Conservation (phyloP, 768 basidiomycete species). For the Leccinum sublutescens region DNA sequence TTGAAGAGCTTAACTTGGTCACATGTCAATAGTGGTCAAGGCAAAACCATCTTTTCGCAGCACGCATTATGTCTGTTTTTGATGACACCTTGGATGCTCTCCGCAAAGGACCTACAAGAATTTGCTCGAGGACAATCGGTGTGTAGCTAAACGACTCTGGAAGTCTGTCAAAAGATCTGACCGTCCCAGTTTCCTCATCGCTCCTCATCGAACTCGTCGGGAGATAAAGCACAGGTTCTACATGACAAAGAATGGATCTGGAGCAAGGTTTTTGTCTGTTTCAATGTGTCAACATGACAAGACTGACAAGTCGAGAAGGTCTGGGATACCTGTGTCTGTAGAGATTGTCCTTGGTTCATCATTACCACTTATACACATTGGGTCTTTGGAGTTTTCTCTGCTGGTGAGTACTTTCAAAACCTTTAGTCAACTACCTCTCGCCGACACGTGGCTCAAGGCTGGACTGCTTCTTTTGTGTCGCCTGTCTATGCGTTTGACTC, state of each 20-base stretch:
- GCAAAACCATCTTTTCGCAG: constrained; percentile 10
- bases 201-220: constrained; percentile 4
- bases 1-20: constrained; percentile 34
- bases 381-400: constrained; percentile 43
- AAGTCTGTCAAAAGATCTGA: constrained; percentile 1
- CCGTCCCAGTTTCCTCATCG: constrained; percentile 20
- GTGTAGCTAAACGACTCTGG: neutral
- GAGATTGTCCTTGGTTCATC: constrained; percentile 38
- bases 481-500: constrained; percentile 42
- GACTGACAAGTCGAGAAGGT: constrained; percentile 27
- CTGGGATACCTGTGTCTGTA: constrained; percentile 40
- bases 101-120: constrained; percentile 32
- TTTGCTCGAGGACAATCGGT: constrained; percentile 30
- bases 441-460: constrained; percentile 37
- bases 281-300: neutral
- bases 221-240: constrained; percentile 11
- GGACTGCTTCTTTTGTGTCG: constrained; percentile 53
- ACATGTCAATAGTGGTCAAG: constrained; percentile 6
- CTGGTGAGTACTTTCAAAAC: constrained; percentile 26
- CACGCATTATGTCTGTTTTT: constrained; percentile 32
- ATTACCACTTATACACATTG: constrained; percentile 44
- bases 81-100: constrained; percentile 41
- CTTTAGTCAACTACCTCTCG: neutral
- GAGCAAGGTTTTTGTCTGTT: constrained; percentile 42
- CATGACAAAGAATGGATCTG: constrained; percentile 50